phyloP scores from a whole-genome alignment of 306 rosid genomes.

The Inga oerstediana region DNA sequence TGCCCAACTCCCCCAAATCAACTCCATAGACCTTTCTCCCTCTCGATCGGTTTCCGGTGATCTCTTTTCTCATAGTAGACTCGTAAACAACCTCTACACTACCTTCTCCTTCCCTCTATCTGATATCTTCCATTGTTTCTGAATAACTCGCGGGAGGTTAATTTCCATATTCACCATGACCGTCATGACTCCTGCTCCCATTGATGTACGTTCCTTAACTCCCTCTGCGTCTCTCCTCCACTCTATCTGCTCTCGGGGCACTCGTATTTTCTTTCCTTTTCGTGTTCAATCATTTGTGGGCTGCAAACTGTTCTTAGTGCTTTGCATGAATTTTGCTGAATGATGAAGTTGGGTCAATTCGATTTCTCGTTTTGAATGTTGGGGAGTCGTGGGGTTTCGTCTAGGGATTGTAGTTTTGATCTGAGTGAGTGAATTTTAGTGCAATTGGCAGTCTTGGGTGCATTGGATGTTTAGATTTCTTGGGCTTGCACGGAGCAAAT shows the following conservation, averaged over 20 bases:
- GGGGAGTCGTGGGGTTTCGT: slow-evolving; percentile 36
- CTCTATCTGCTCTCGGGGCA: slow-evolving; percentile 4
- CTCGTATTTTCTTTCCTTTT: background rate
- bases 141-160: slow-evolving; percentile 36
- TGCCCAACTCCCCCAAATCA: slow-evolving; percentile 38
- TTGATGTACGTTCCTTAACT: slow-evolving; percentile 61
- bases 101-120: slow-evolving; percentile 38
- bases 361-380: slow-evolving; percentile 23
- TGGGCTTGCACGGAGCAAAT: slow-evolving; percentile 36
- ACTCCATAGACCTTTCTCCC: slow-evolving; percentile 32
- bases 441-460: slow-evolving; percentile 27
- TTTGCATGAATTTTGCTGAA: slow-evolving; percentile 28
- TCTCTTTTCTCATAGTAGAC: slow-evolving; percentile 42
- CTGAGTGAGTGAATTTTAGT: slow-evolving; percentile 36
- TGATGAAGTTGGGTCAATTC: slow-evolving; percentile 36
- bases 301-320: slow-evolving; percentile 20
- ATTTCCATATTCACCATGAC: slow-evolving; percentile 60
- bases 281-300: slow-evolving; percentile 20
- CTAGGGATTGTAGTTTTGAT: slow-evolving; percentile 55
- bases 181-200: slow-evolving; percentile 74
- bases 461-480: slow-evolving; percentile 46
- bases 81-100: slow-evolving; percentile 5
- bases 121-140: slow-evolving; percentile 34
- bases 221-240: slow-evolving; percentile 22
- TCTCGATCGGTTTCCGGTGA: slow-evolving; percentile 44